Evolutionary conservation across 23 red algal species (phyloP), one percentile per base, ranked within the genome.

Genomic region (Gracilariopsis chorda): DNA sequence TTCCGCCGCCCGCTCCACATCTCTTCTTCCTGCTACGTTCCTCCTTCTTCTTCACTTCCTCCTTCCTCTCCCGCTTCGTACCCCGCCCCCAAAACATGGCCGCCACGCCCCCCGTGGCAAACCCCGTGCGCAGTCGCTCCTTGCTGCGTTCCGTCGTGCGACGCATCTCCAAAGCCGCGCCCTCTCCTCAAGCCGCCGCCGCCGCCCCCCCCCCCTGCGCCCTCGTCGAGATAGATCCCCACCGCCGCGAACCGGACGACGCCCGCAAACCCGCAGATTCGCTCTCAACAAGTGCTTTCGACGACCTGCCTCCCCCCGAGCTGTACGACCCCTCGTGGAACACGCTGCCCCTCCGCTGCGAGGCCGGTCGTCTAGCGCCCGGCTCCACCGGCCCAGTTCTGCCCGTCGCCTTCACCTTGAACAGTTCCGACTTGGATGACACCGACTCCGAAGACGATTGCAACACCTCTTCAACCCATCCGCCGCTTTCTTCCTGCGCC

Each of bases 261-360:
- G 37, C 36, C 39, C 67, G 67, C 67, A 23, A 35, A 36, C 12
- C 67, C 4, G 67, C 67, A 39, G 32, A 73, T 19, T 19, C 28
- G 3, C n/a, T 35, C 3, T 20, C 32, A 19, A 42, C 67, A 27
- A 73, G 67, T 36, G 53, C 78, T 17, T 83, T 83, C 78, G 53
- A 59, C 28, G 59, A 83, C 23, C 47, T 83, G 16, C 78, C 78
- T 21, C 52, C 78, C 28, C 78, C 78, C 13, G 30, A 58, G 59
- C 19, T 45, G 12, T 83, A 83, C 78, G 59, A 83, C 45, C 78
- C 78, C 33, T 49, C 52, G 53, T 83, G 51, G 49, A 60, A 59
- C 78, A 46, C 32, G 32, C 41, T 55, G 20, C 78, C 53, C 4
- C 51, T 63, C 4, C 47, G 78, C 53, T 32, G 47, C 55, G 78